These are phyloP conservation scores for Buddleja alternifolia DNA, from an alignment of 257 asterid genomes.

Conservation along the genomic window DNA sequence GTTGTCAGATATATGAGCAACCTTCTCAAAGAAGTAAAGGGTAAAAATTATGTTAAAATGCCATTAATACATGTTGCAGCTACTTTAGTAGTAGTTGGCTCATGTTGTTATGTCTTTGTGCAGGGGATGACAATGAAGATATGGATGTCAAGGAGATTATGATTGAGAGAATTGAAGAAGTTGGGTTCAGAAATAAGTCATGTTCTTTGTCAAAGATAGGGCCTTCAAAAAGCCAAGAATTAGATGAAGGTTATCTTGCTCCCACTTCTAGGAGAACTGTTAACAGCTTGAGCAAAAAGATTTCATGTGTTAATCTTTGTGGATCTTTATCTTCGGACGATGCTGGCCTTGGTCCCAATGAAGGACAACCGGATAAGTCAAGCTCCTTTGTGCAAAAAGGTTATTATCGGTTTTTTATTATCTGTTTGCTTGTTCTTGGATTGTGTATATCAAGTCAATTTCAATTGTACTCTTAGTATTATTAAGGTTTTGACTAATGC, in stretches of 20 bases:
- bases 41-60: neutral
- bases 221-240: slow-evolving; percentile 16
- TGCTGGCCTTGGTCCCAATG: no score
- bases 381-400: no score
- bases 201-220: neutral
- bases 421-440: no score
- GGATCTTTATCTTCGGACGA: no score
- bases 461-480: no score
- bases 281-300: no score
- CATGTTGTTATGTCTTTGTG: slow-evolving; percentile 1
- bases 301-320: no score
- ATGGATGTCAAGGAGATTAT: neutral
- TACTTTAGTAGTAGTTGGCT: neutral
- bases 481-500: no score
- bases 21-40: neutral
- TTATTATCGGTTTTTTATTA: no score
- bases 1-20: neutral
- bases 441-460: no score
- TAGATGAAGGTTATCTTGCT: neutral
- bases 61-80: neutral
- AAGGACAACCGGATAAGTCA: no score
- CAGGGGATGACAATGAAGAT: slow-evolving; percentile 13
- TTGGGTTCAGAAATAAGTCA: neutral
- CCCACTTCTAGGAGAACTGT: neutral
- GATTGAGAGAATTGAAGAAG: neutral